Percentiles rank a stretch among this genome's conserved stretches.
These are phyloP conservation scores for Suillus clintonianus DNA, from an alignment of 768 basidiomycete species.

Conservation along the genomic window DNA sequence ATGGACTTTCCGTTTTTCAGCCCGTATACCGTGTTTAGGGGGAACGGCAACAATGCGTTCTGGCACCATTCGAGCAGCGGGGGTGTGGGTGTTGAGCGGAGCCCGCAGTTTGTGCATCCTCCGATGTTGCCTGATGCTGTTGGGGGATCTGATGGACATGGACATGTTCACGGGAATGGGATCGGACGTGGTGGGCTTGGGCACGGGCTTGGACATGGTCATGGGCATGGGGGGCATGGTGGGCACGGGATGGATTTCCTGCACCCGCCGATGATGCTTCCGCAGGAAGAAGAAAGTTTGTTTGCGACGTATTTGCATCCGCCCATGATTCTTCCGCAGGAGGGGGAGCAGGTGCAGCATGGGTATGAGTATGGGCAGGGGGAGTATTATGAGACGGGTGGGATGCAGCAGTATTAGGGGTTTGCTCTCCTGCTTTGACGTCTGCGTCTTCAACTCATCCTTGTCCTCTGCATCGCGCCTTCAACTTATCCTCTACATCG, in stretches of 20 bases:
- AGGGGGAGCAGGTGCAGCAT: conserved; percentile 26
- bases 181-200: not conserved
- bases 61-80: conserved; percentile 84
- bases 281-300: conserved; percentile 67
- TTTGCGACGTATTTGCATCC: conserved; percentile 56
- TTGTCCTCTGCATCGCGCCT: too few species aligned
- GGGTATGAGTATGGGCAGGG: conserved; percentile 19
- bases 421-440: not conserved
- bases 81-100: conserved; percentile 59
- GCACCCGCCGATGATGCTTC: conserved; percentile 60
- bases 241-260: conserved; percentile 60
- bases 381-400: conserved; percentile 36
- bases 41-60: conserved; percentile 58
- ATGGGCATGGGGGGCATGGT: not conserved
- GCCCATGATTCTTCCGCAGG: conserved; percentile 51
- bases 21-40: conserved; percentile 53
- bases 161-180: not conserved
- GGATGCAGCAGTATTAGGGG: conserved; percentile 35
- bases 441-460: too few species aligned
- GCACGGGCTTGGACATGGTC: not conserved
- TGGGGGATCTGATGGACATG: not conserved
- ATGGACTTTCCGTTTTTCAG: conserved; percentile 69
- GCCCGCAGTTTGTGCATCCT: conserved; percentile 64
- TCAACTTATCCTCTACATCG: not conserved
- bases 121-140: conserved; percentile 54